These are phyloP conservation scores for Mangifera indica DNA, from an alignment of 345 rosid genomes.

Conservation along the genomic window DNA sequence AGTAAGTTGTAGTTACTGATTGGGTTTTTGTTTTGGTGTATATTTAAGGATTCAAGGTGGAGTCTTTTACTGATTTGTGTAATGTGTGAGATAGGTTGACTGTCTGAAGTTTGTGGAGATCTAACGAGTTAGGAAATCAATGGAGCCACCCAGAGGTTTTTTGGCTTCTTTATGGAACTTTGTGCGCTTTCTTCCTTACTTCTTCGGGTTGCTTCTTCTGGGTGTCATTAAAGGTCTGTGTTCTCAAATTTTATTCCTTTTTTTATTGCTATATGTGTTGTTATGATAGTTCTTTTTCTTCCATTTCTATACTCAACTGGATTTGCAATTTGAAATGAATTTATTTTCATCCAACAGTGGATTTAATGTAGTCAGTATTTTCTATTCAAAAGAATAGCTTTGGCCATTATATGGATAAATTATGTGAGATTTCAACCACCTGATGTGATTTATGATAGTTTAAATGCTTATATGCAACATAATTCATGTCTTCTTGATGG, in stretches of 20 bases:
- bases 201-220: conserved; percentile 69
- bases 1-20: neutral
- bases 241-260: neutral
- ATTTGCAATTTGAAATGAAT: neutral
- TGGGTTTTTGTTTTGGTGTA: conserved; percentile 4
- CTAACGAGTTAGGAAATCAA: conserved; percentile 29
- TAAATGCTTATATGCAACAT: neutral
- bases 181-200: conserved; percentile 75
- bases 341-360: neutral
- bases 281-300: neutral
- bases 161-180: conserved; percentile 67
- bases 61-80: conserved; percentile 12
- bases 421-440: neutral
- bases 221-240: conserved; percentile 68
- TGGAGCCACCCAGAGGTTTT: conserved; percentile 86
- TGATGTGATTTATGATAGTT: neutral
- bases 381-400: neutral
- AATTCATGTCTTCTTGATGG: conserved; percentile 1
- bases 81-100: conserved; percentile 32
- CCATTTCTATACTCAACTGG: neutral
- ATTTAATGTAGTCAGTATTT: neutral
- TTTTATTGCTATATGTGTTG: neutral
- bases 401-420: neutral
- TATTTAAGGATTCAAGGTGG: neutral
- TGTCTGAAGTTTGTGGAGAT: conserved; percentile 28